Evolutionary conservation across 208 protist genomes (phyloP).

Genomic region (Leishmania tarentolae): DNA sequence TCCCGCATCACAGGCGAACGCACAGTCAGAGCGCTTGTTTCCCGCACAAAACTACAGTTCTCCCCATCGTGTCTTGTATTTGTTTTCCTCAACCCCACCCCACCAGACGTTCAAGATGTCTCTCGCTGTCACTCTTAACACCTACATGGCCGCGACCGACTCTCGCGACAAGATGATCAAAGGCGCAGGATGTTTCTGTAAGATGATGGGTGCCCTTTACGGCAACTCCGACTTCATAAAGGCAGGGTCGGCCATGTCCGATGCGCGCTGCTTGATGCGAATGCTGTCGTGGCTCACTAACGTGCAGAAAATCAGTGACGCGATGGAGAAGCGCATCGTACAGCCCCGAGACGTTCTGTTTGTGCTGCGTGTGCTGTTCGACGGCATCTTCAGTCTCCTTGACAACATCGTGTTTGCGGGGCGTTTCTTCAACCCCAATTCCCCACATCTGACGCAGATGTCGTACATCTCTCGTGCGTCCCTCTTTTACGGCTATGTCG

Average conservation of each 20-base stretch:
- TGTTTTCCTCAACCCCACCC: slow-evolving; percentile 1
- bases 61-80: background rate
- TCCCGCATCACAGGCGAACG: background rate
- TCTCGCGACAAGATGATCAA: slow-evolving; percentile 84
- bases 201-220: slow-evolving; percentile 47
- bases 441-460: slow-evolving; percentile 32
- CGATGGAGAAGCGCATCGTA: slow-evolving; percentile 50
- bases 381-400: slow-evolving; percentile 75
- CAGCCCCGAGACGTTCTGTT: slow-evolving; percentile 60
- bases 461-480: slow-evolving; percentile 44
- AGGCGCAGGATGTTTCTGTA: slow-evolving; percentile 69
- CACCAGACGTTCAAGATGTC: slow-evolving; percentile 22
- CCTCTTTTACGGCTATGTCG: slow-evolving; percentile 74
- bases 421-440: slow-evolving; percentile 41
- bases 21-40: background rate
- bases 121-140: slow-evolving; percentile 39
- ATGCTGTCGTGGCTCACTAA: slow-evolving; percentile 72
- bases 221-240: slow-evolving; percentile 51
- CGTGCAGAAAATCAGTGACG: slow-evolving; percentile 57
- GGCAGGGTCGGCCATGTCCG: slow-evolving; percentile 59
- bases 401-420: slow-evolving; percentile 84
- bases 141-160: slow-evolving; percentile 64
- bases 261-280: slow-evolving; percentile 69
- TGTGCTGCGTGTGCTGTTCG: slow-evolving; percentile 66
- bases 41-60: background rate